phyloP scores from a whole-genome alignment of 1,284 basidiomycete species.

The Cutaneotrichosporon mucoides region DNA sequence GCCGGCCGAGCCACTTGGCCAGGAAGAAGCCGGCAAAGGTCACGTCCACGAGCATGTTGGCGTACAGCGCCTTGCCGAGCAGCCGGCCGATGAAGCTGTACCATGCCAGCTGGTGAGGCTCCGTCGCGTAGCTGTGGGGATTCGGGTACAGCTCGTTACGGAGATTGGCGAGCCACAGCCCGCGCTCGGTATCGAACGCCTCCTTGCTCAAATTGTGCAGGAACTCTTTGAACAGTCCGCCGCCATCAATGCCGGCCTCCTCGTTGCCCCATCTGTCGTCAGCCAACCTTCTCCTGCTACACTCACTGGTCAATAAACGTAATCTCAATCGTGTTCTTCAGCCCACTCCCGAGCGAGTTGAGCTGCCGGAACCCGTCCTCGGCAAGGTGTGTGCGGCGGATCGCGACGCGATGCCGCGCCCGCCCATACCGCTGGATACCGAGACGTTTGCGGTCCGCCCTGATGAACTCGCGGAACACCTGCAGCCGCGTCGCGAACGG shows the following conservation, averaged over 20 bases:
- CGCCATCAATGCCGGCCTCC: conserved; percentile 64
- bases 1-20: conserved; percentile 70
- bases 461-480: conserved; percentile 81
- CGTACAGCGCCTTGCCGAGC: conserved; percentile 92
- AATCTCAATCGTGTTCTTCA: conserved; percentile 80
- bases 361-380: conserved; percentile 79
- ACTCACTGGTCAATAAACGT: conserved; percentile 78
- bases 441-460: conserved; percentile 42
- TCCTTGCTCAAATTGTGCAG: conserved; percentile 89
- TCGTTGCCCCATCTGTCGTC: conserved; percentile 26
- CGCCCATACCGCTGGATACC: conserved; percentile 31
- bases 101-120: conserved; percentile 81
- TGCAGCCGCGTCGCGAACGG: conserved; percentile 86
- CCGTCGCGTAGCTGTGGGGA: conserved; percentile 80
- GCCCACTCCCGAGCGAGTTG: conserved; percentile 59
- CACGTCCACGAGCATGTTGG: conserved; percentile 93
- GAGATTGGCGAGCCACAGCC: conserved; percentile 84
- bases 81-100: conserved; percentile 85
- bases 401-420: conserved; percentile 51
- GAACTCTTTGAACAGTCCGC: conserved; percentile 97
- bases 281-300: not conserved
- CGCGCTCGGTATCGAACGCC: conserved; percentile 90
- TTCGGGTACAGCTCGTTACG: conserved; percentile 94
- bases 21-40: conserved; percentile 93
- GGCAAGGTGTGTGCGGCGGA: conserved; percentile 70